Conservation (phyloP, 768 basidiomycete species). For the Suillus subalutaceus region DNA sequence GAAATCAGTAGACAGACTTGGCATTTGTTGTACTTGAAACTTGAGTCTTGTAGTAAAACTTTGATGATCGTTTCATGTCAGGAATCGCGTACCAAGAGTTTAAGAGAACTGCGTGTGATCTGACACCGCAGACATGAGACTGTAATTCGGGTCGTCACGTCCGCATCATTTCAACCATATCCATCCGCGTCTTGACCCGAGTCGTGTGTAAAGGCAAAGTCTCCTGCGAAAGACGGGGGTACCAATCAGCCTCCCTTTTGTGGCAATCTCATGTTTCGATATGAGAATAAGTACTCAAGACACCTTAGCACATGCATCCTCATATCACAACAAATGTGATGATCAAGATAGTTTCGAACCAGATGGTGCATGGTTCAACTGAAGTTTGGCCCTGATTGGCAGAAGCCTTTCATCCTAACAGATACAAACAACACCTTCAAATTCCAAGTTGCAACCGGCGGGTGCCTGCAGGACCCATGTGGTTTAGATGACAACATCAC, state of each 20-base stretch:
- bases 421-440: neutral
- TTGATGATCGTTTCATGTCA: neutral
- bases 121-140: neutral
- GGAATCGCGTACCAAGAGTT: neutral
- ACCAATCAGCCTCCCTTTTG: neutral
- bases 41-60: neutral
- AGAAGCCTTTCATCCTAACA: conserved; percentile 3
- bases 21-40: neutral
- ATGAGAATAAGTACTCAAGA: neutral
- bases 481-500: conserved; percentile 12
- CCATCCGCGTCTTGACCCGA: too few relatives aligned
- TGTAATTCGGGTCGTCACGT: neutral
- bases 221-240: neutral
- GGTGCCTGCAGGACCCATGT: neutral
- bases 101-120: neutral
- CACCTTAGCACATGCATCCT: too few relatives aligned
- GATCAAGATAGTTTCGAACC: neutral
- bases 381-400: conserved; percentile 2
- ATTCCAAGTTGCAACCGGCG: neutral
- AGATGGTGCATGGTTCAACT: neutral
- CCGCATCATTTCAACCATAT: neutral
- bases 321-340: neutral
- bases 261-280: neutral
- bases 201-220: neutral
- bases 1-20: neutral